Percentiles rank a stretch among this genome's conserved stretches.
Evolutionary conservation across 345 rosid genomes (phyloP).

Genomic region (Turritis glabra): DNA sequence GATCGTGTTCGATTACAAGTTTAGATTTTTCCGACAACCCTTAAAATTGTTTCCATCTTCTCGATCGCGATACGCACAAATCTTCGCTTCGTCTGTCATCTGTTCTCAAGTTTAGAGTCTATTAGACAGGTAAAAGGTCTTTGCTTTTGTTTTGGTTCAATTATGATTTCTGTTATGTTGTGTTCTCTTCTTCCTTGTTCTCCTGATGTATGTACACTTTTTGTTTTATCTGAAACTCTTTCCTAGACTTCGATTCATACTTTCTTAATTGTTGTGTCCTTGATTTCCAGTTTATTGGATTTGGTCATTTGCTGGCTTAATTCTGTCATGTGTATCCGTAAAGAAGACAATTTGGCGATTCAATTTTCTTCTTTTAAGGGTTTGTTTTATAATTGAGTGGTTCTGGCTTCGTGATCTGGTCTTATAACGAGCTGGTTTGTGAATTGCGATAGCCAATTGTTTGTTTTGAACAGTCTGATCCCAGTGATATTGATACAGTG

Average conservation of each 20-base stretch:
- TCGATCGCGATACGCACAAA: background rate
- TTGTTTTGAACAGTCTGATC: background rate
- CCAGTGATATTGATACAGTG: background rate
- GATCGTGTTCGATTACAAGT: constrained; percentile 18
- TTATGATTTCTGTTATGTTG: background rate
- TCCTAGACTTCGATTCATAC: background rate
- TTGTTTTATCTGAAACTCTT: background rate
- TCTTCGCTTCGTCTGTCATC: constrained; percentile 5
- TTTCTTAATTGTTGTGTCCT: background rate
- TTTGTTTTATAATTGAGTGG: background rate
- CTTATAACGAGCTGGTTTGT: constrained; percentile 13
- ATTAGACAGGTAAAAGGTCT: constrained; percentile 22
- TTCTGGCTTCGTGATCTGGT: constrained; percentile 26
- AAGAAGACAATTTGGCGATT: constrained; percentile 5
- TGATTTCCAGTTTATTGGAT: background rate
- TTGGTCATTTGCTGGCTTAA: background rate
- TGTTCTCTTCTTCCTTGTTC: background rate
- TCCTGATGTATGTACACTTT: background rate
- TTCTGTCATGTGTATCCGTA: background rate
- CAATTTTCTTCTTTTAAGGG: background rate
- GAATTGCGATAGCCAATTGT: background rate
- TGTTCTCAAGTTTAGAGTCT: constrained; percentile 17
- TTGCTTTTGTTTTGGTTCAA: background rate
- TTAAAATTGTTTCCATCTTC: background rate
- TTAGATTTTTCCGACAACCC: background rate